phyloP scores from a whole-genome alignment of 768 basidiomycete species.

The Amanita pallidorosea region DNA sequence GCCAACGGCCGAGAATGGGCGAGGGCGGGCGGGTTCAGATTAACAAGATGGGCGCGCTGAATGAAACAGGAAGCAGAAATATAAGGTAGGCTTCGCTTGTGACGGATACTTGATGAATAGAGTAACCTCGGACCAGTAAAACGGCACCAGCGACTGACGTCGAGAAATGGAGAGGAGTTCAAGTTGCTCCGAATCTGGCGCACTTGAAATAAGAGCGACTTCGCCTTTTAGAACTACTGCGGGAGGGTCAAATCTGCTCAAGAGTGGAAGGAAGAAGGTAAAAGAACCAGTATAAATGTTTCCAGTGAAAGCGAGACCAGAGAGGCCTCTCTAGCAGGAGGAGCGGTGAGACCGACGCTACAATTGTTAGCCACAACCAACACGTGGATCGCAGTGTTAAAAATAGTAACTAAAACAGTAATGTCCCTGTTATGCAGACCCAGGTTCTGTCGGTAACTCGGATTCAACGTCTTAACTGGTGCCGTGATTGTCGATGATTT shows the following conservation, averaged over 20 bases:
- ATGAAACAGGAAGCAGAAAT: neutral
- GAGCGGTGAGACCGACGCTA: neutral
- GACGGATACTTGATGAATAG: neutral
- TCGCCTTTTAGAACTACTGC: neutral
- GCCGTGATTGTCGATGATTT: neutral
- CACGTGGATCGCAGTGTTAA: neutral
- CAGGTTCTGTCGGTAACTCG: neutral
- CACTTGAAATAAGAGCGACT: neutral
- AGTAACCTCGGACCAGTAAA: neutral
- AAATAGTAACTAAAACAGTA: neutral
- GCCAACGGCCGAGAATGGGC: neutral
- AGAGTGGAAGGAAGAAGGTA: neutral
- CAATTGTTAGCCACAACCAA: neutral
- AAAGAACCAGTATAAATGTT: neutral
- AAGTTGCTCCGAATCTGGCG: neutral
- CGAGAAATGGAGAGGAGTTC: conserved; percentile 3
- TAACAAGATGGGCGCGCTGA: neutral
- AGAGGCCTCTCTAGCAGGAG: neutral
- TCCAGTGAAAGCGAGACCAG: neutral
- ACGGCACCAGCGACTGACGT: neutral
- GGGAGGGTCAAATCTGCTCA: too few species aligned
- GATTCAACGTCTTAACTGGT: neutral
- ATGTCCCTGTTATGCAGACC: neutral
- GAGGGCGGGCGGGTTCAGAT: neutral
- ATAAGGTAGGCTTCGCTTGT: neutral